Evolutionary conservation across 2,329 filamentous ascomycete species (phyloP), one percentile per base, ranked within the genome.

Genomic region (Mycosphaerella sp.): DNA sequence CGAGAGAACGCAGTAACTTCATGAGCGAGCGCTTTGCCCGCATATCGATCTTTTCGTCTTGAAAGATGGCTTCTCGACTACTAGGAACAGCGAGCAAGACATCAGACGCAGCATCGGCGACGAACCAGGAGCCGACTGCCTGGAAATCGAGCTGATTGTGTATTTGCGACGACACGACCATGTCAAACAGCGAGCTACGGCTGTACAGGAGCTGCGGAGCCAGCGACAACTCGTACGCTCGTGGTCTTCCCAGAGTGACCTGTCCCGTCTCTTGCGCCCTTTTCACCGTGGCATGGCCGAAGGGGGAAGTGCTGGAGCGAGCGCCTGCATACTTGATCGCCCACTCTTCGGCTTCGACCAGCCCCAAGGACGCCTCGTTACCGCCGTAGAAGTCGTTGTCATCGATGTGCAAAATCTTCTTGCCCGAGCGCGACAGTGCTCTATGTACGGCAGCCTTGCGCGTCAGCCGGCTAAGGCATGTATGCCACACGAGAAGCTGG

Each of bases 91-190:
- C 86, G 21, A 53, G 55, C 17, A 66, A 46, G 8, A 40, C 53
- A 11, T 50, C 39, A 3, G 46, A 26, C 9, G 49, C 49, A 39
- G 44, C 72, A 66, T 55, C 75, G 66, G 84, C 85, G 52, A 96
- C 82, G 80, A 87, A 96, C 82, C 92, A 97, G 53, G 87, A 92
- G 26, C 92, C 92, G 26, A 97, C 88, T 29, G 92, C 89, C 58
- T 93, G 81, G 63, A 97, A 97, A 68, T 97, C 92, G 45, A 98
- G 80, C 73, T 96, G 91, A 21, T 85, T 82, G 66, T 92, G 92
- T 10, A 90, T 86, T 62, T 85, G 86, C 6, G 92, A 95, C 2
- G 90, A 89, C n/a, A 97, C 88, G 12, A 97, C 81, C 64, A 84
- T 80, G 7, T 83, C 81, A 4, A 97, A 76, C 34, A 97, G 78